phyloP scores from a whole-genome alignment of 345 rosid species.

The Durio zibethinus region DNA sequence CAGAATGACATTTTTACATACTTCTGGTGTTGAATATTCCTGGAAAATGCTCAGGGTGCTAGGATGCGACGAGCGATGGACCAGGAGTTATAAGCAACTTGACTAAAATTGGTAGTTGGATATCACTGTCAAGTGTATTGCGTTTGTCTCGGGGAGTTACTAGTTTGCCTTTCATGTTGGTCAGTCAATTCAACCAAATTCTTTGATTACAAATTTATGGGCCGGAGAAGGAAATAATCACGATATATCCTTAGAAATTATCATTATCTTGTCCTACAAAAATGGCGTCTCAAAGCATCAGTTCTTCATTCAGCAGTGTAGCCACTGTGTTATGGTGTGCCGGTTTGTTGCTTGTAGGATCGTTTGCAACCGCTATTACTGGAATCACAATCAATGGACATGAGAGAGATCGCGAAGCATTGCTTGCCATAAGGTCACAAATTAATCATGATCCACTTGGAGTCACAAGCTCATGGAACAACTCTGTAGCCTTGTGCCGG shows the following conservation, averaged over 20 bases:
- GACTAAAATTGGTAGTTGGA: no score
- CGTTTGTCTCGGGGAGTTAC: no score
- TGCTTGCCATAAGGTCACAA: constrained; percentile 6
- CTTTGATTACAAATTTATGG: no score
- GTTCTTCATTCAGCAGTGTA: not conserved
- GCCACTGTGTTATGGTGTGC: not conserved
- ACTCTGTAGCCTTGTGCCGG: not conserved
- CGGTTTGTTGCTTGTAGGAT: not conserved
- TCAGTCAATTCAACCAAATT: no score
- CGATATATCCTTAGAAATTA: not conserved
- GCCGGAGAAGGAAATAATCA: no score
- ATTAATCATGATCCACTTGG: constrained; percentile 11
- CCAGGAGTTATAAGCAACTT: no score
- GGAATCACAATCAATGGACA: not conserved
- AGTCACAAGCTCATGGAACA: constrained; percentile 19
- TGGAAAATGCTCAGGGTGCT: no score
- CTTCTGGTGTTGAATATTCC: no score
- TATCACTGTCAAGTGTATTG: no score
- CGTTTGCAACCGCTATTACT: not conserved
- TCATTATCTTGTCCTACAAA: not conserved
- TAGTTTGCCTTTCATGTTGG: no score
- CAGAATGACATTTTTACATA: no score
- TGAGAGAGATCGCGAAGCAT: constrained; percentile 9
- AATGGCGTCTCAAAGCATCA: not conserved
- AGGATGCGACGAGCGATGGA: no score